phyloP scores from a whole-genome alignment of 1,139 yeast genomes.

The Sugiyamaella castrensis region DNA sequence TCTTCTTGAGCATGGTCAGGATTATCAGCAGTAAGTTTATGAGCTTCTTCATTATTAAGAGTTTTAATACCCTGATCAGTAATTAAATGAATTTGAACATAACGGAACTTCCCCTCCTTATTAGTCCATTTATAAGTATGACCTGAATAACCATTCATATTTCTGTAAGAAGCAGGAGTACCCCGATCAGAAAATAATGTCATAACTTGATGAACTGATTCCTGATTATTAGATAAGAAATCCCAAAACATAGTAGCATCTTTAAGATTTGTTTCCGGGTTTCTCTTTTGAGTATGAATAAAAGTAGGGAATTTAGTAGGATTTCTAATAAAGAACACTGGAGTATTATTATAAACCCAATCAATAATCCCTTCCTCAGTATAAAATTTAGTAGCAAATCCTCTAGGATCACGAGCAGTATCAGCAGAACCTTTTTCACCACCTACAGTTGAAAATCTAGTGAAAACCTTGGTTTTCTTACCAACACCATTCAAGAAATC shows the following conservation, averaged over 20 bases:
- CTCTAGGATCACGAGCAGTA: conserved; percentile 88
- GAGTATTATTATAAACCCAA: conserved; percentile 88
- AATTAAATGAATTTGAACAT: conserved; percentile 63
- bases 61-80: conserved; percentile 64
- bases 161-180: conserved; percentile 60
- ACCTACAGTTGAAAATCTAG: conserved; percentile 86
- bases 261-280: conserved; percentile 79
- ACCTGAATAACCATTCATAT: conserved; percentile 75
- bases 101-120: conserved; percentile 58
- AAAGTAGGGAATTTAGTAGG: conserved; percentile 86
- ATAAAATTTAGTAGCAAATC: conserved; percentile 77
- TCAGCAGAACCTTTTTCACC: conserved; percentile 85
- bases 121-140: conserved; percentile 72
- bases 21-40: conserved; percentile 51
- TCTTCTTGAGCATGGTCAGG: conserved; percentile 64
- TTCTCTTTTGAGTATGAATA: conserved; percentile 85
- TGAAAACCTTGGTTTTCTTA: conserved; percentile 68
- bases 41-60: conserved; percentile 56
- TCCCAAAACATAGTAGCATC: conserved; percentile 74
- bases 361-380: conserved; percentile 88
- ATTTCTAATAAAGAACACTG: conserved; percentile 81
- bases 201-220: conserved; percentile 61
- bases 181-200: conserved; percentile 70
- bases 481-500: conserved; percentile 66
- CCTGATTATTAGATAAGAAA: conserved; percentile 60